Evolutionary conservation across 129 eudicot species (phyloP).

Genomic region (Flaveria bidentis): DNA sequence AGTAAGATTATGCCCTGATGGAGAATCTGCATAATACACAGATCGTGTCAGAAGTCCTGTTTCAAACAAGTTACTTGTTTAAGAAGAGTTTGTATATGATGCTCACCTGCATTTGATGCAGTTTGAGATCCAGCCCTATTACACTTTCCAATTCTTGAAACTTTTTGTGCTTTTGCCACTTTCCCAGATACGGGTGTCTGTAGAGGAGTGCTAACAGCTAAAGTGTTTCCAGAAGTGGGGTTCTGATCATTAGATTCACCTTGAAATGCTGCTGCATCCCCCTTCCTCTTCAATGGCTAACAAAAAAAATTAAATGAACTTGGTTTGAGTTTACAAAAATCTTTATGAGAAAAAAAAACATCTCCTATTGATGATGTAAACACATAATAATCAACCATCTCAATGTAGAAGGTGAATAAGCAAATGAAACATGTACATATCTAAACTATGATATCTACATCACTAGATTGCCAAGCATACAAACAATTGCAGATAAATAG

Average conservation of each 20-base stretch:
- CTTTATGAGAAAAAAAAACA: background rate
- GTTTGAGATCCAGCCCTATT: conserved; percentile 62
- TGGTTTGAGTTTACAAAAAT: background rate
- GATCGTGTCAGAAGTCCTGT: background rate
- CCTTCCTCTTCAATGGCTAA: conserved; percentile 77
- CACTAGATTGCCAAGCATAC: background rate
- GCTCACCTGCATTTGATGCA: conserved; percentile 64
- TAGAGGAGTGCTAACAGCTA: conserved; percentile 47
- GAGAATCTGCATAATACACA: conserved; percentile 68
- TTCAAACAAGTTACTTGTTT: conserved; percentile 3
- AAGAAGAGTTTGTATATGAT: background rate
- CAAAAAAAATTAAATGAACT: background rate
- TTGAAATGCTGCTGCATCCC: conserved; percentile 50
- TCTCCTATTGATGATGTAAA: background rate
- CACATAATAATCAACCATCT: conserved; percentile 15
- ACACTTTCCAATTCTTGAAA: conserved; percentile 63
- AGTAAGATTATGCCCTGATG: conserved; percentile 78
- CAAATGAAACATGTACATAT: conserved; percentile 22
- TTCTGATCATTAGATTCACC: conserved; percentile 48
- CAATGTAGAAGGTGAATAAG: background rate
- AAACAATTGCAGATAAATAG: background rate
- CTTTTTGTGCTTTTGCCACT: conserved; percentile 55
- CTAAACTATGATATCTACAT: background rate
- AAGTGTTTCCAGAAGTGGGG: conserved; percentile 50
- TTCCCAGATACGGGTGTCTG: conserved; percentile 70